These are phyloP conservation scores for Salvia hispanica DNA, from an alignment of 257 asterid genomes.

Conservation along the genomic window DNA sequence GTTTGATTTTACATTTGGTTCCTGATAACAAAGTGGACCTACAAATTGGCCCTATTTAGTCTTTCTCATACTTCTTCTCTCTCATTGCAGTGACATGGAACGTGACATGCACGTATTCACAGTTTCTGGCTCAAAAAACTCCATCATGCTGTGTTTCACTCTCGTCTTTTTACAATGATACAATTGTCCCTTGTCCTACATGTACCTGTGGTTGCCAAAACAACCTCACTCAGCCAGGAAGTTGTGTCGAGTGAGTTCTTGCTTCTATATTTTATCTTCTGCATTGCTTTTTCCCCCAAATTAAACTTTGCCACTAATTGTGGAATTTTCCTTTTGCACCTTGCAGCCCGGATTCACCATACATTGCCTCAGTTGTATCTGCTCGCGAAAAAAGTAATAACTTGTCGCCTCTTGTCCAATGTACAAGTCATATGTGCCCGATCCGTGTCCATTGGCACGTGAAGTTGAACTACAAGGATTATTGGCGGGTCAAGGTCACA, in stretches of 20 bases:
- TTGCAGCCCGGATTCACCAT: conserved; percentile 67
- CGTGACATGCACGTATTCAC: conserved; percentile 58
- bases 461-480: conserved; percentile 75
- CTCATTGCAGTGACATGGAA: conserved; percentile 64
- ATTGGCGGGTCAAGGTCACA: conserved; percentile 86
- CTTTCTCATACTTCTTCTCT: conserved; percentile 26
- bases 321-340: conserved; percentile 11
- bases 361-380: conserved; percentile 75
- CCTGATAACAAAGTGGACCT: not conserved
- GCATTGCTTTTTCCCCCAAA: not conserved
- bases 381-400: conserved; percentile 48
- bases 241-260: conserved; percentile 51
- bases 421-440: conserved; percentile 90
- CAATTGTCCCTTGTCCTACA: conserved; percentile 58
- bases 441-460: conserved; percentile 91
- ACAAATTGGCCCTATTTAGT: not conserved
- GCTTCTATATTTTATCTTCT: conserved; percentile 6
- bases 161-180: conserved; percentile 52
- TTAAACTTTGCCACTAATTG: not conserved
- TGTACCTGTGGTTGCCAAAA: conserved; percentile 58
- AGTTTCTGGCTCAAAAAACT: conserved; percentile 52
- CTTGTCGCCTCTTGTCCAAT: conserved; percentile 73
- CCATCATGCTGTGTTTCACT: conserved; percentile 60
- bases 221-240: conserved; percentile 51
- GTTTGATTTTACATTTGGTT: not conserved